Evolutionary conservation across 1,284 basidiomycete species (phyloP).

Genomic region (Ceratorhiza oryzae-sativae): DNA sequence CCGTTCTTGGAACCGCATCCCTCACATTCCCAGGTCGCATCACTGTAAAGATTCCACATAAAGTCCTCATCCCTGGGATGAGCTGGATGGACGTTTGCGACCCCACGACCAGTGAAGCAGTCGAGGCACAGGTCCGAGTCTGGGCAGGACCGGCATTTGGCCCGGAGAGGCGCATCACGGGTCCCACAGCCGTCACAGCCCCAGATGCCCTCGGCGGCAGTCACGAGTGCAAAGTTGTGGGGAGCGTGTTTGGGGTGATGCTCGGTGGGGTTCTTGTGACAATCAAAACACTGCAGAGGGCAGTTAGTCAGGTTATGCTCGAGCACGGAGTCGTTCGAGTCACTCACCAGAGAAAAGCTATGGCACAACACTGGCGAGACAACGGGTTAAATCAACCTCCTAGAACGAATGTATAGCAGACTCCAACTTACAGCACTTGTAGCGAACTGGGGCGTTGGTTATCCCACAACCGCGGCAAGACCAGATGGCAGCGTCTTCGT

Average conservation of each 20-base stretch:
- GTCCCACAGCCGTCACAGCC: constrained; percentile 32
- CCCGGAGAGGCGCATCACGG: constrained; percentile 12
- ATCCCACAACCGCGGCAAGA: constrained; percentile 29
- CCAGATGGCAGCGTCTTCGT: constrained; percentile 27
- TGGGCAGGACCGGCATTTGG: constrained; percentile 30
- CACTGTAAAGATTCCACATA: constrained; percentile 14
- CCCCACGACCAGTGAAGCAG: constrained; percentile 25
- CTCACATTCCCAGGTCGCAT: constrained; percentile 32
- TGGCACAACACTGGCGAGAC: constrained; percentile 18
- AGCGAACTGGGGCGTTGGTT: constrained; percentile 33
- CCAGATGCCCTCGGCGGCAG: constrained; percentile 21
- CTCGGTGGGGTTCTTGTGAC: constrained; percentile 34
- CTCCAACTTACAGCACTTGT: constrained; percentile 22
- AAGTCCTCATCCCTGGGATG: constrained; percentile 31
- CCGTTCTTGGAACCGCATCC: constrained; percentile 31
- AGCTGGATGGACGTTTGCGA: constrained; percentile 21
- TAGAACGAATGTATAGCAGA: not conserved
- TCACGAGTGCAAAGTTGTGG: constrained; percentile 32
- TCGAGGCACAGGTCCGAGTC: constrained; percentile 30
- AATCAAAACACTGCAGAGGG: constrained; percentile 17
- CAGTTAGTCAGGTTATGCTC: not conserved
- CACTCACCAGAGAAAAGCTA: constrained; percentile 10
- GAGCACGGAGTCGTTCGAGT: not conserved
- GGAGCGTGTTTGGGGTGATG: constrained; percentile 34
- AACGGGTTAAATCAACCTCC: not conserved